These are phyloP conservation scores for Strigomonas galati DNA, from an alignment of 208 protist species.

Conservation along the genomic window DNA sequence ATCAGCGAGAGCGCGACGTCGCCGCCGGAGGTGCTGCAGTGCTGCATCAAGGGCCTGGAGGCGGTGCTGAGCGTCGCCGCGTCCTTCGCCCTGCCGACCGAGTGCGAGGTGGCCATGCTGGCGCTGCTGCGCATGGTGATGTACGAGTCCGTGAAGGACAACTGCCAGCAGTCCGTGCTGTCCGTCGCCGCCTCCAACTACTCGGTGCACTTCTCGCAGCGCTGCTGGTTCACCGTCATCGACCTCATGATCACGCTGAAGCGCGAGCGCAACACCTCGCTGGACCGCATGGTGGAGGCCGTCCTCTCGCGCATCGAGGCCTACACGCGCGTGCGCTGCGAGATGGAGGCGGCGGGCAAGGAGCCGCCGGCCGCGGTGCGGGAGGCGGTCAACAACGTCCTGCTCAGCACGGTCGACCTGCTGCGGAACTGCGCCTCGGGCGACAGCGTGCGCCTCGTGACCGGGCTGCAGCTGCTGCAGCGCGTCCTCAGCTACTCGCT, in stretches of 20 bases:
- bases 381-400: slow-evolving; percentile 40
- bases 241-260: slow-evolving; percentile 52
- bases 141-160: slow-evolving; percentile 37
- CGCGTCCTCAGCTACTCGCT: slow-evolving; percentile 65
- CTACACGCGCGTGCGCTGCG: slow-evolving; percentile 49
- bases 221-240: slow-evolving; percentile 65
- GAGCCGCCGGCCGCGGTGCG: slow-evolving; percentile 5
- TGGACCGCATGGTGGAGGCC: slow-evolving; percentile 46
- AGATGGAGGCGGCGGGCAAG: background rate
- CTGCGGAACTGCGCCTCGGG: slow-evolving; percentile 29
- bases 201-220: slow-evolving; percentile 66
- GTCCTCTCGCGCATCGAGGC: slow-evolving; percentile 71
- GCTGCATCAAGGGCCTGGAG: slow-evolving; percentile 71
- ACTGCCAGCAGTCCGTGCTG: slow-evolving; percentile 54
- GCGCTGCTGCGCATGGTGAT: slow-evolving; percentile 63
- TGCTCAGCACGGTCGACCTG: slow-evolving; percentile 49
- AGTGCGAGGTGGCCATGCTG: slow-evolving; percentile 70
- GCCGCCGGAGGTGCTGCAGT: slow-evolving; percentile 45
- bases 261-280: slow-evolving; percentile 22
- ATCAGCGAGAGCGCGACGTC: slow-evolving; percentile 49
- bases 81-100: slow-evolving; percentile 73
- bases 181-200: slow-evolving; percentile 57
- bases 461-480: slow-evolving; percentile 51
- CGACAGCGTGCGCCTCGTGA: slow-evolving; percentile 43
- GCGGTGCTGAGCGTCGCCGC: slow-evolving; percentile 64